Evolutionary conservation across 768 basidiomycete genomes (phyloP), one percentile per base, ranked within the genome.

Genomic region (Boletus reticuloceps): DNA sequence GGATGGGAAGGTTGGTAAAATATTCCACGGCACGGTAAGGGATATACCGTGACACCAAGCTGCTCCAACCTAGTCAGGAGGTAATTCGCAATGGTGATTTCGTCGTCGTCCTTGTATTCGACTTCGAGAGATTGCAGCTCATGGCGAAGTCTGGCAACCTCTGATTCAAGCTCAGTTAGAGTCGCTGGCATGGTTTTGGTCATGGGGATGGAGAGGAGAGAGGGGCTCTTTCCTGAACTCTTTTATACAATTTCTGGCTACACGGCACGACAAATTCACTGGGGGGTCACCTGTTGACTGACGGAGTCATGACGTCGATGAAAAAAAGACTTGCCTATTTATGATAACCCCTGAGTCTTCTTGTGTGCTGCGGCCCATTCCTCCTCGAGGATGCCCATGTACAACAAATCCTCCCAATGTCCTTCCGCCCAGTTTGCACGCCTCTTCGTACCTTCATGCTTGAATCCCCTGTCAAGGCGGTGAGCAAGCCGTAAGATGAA

Each of bases 41-140:
- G 16, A 58, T 77, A 20, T 67, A 85, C 88, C 54, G 76, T 81
- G 51, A 88, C 84, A 19, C 79, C 81, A 31, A 90, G 75, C 62
- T 90, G 86, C 1, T 77, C 79, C 38, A 89, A 73, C 50, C 88
- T 75, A 20, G 81, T 69, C 29, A 89, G 75, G 44, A 89, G 75
- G 59, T 89, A 89, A 36, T 81, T 69, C 5, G 82, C 80, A 41
- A 89, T 64, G 38, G 74, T 74, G 51, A 86, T 79, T 16, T 75
- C 72, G 19, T 79, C 69, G 13, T 74, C 74, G 41, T 75, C 72
- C 27, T 59, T 54, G 31, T 10, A 19, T 20, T 55, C 55, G 37
- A 60, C 62, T 53, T 78, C 66, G 53, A 82, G 63, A 16, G 74
- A 66, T 34, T 78, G 69, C 7, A 84, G 58, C 62, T 82, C 74